Evolutionary conservation across 352 stramenopile genomes (phyloP).

Genomic region (Phytophthora sp.): DNA sequence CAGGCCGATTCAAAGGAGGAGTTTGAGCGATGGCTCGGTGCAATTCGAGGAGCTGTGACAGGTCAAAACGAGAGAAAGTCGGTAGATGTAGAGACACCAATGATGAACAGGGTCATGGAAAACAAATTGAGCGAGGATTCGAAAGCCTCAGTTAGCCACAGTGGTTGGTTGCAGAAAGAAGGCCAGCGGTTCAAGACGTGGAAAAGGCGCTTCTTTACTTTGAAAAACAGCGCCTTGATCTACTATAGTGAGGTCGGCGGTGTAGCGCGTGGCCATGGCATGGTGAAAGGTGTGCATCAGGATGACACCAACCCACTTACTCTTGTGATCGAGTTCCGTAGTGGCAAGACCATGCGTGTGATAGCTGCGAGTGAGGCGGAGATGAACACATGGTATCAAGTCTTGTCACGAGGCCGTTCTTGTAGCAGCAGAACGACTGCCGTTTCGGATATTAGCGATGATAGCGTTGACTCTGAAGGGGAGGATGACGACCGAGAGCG

Average conservation of each 20-base stretch:
- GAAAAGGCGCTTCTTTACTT: slow-evolving; percentile 78
- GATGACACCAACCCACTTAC: slow-evolving; percentile 61
- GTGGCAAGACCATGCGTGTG: slow-evolving; percentile 46
- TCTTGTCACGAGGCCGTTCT: slow-evolving; percentile 35
- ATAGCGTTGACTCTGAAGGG: slow-evolving; percentile 28
- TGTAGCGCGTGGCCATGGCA: slow-evolving; percentile 64
- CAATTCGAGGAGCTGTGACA: slow-evolving; percentile 43
- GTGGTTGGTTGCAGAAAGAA: slow-evolving; percentile 82
- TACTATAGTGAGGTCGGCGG: slow-evolving; percentile 73
- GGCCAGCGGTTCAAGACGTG: slow-evolving; percentile 78
- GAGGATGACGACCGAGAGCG: slow-evolving; percentile 28
- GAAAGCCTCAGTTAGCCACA: slow-evolving; percentile 38
- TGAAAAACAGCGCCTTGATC: slow-evolving; percentile 73
- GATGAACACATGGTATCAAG: slow-evolving; percentile 54
- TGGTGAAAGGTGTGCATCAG: slow-evolving; percentile 47
- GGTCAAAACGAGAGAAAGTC: slow-evolving; percentile 13
- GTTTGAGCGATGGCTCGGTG: slow-evolving; percentile 63
- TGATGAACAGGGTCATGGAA: slow-evolving; percentile 14
- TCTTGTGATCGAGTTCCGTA: slow-evolving; percentile 49
- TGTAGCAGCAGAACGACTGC: slow-evolving; percentile 26
- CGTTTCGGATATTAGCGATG: slow-evolving; percentile 30
- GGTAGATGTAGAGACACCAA: slow-evolving; percentile 10
- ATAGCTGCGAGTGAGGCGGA: slow-evolving; percentile 38
- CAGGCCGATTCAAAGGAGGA: slow-evolving; percentile 70
- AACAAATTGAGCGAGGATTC: slow-evolving; percentile 28